Conservation (phyloP, 2,329 filamentous ascomycete species). For the Sclerotinia glacialis region DNA sequence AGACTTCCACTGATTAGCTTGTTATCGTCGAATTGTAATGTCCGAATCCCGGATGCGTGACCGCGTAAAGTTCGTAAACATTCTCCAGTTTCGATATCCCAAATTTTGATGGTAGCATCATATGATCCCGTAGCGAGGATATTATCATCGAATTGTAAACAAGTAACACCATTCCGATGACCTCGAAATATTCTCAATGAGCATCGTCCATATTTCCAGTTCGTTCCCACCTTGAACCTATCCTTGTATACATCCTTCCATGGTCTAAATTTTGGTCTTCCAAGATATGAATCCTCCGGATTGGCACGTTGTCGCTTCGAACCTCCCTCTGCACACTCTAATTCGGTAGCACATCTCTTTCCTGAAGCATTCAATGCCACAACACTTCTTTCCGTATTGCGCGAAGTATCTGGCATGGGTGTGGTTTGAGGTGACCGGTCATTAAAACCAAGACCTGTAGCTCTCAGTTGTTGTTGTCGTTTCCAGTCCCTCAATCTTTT, state of each 20-base stretch:
- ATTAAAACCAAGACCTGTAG: conserved; percentile 56
- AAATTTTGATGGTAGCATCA: conserved; percentile 91
- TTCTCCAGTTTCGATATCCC: conserved; percentile 86
- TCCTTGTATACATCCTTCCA: conserved; percentile 99
- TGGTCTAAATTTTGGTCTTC: conserved; percentile 57
- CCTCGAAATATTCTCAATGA: conserved; percentile 80
- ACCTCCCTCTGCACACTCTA: conserved; percentile 22
- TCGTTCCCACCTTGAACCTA: conserved; percentile 90
- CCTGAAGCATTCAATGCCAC: conserved; percentile 25
- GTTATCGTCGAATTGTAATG: conserved; percentile 87
- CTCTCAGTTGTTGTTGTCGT: conserved; percentile 73
- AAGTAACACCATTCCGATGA: conserved; percentile 79
- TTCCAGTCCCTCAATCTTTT: conserved; percentile 78
- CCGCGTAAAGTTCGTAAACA: conserved; percentile 81
- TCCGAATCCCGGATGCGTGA: conserved; percentile 79
- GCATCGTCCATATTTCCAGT: conserved; percentile 95
- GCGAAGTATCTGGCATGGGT: conserved; percentile 44
- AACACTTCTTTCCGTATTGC: conserved; percentile 19
- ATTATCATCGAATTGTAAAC: conserved; percentile 72
- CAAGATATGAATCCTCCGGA: conserved; percentile 29
- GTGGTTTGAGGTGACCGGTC: conserved; percentile 52
- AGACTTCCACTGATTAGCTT: conserved; percentile 89
- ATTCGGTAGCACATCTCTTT: conserved; percentile 35
- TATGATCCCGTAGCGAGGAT: conserved; percentile 93
- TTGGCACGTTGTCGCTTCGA: conserved; percentile 34